A percentile compares a stretch with the other conserved stretches of the same genome.
These are phyloP conservation scores for Beauveria asiatica DNA, from an alignment of 2,329 filamentous ascomycete species.

Conservation along the genomic window DNA sequence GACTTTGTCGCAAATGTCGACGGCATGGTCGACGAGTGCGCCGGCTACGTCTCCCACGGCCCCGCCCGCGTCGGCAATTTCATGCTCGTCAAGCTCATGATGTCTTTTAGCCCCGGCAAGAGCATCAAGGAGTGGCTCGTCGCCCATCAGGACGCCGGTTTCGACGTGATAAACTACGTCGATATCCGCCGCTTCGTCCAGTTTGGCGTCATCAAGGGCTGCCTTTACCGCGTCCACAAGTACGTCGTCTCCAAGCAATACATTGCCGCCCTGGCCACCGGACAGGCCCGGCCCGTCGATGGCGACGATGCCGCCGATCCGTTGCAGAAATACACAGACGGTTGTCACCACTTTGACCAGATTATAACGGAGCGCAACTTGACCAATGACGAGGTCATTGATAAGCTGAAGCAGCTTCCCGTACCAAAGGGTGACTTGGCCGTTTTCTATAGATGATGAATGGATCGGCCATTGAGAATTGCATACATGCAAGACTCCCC, in stretches of 20 bases:
- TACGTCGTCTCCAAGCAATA: constrained; percentile 68
- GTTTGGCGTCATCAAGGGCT: constrained; percentile 92
- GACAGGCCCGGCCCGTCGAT: constrained; percentile 34
- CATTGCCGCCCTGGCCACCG: constrained; percentile 46
- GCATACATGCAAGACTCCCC: neutral
- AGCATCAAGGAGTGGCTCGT: constrained; percentile 84
- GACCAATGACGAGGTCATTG: constrained; percentile 61
- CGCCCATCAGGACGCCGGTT: constrained; percentile 57
- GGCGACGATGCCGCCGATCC: constrained; percentile 32
- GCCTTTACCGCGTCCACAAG: constrained; percentile 87
- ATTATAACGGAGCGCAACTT: constrained; percentile 70
- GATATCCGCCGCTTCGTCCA: constrained; percentile 89
- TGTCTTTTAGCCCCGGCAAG: constrained; percentile 71
- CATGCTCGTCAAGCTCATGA: constrained; percentile 74
- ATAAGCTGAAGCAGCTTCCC: constrained; percentile 52
- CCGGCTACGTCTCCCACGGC: constrained; percentile 62
- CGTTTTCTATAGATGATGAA: constrained; percentile 42
- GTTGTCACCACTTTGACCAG: constrained; percentile 70
- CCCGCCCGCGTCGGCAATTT: constrained; percentile 44
- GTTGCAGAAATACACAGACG: constrained; percentile 63
- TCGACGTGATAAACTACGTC: constrained; percentile 62
- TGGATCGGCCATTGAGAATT: too few relatives aligned
- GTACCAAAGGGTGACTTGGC: constrained; percentile 44
- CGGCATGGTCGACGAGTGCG: constrained; percentile 77
- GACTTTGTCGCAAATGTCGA: constrained; percentile 69